Conservation (phyloP, 192 early-diverging fungal genomes). For the Coemansia sp. region DNA sequence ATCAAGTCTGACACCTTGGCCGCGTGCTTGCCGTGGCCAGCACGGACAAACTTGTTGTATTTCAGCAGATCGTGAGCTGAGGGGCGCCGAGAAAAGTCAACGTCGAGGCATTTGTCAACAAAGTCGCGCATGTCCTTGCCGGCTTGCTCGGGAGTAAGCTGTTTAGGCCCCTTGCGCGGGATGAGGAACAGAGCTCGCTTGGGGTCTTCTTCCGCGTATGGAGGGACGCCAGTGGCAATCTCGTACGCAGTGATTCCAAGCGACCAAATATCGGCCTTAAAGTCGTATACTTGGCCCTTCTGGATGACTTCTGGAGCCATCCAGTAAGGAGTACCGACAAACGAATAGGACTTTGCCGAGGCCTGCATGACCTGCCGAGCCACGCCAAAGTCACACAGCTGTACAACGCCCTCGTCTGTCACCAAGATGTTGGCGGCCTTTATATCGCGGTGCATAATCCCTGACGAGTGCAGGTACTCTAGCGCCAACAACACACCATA, state of each 20-base stretch:
- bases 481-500: slow-evolving; percentile 88
- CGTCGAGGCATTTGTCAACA: slow-evolving; percentile 81
- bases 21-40: slow-evolving; percentile 52
- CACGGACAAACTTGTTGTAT: slow-evolving; percentile 56
- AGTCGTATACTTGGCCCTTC: slow-evolving; percentile 87
- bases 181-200: slow-evolving; percentile 89
- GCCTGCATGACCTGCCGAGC: slow-evolving; percentile 80
- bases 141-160: slow-evolving; percentile 81
- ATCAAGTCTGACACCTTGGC: slow-evolving; percentile 56
- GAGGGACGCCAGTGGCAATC: slow-evolving; percentile 93
- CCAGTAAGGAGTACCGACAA: slow-evolving; percentile 95
- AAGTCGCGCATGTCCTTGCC: slow-evolving; percentile 83
- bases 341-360: slow-evolving; percentile 81
- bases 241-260: slow-evolving; percentile 98
- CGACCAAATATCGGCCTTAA: slow-evolving; percentile 99
- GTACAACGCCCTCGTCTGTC: slow-evolving; percentile 87
- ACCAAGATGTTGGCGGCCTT: slow-evolving; percentile 97
- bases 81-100: slow-evolving; percentile 86
- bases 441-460: slow-evolving; percentile 97
- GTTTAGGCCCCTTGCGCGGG: slow-evolving; percentile 79
- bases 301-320: slow-evolving; percentile 88
- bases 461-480: slow-evolving; percentile 89
- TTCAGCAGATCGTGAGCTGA: slow-evolving; percentile 88
- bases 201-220: slow-evolving; percentile 89
- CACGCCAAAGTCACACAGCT: slow-evolving; percentile 97